phyloP scores from a whole-genome alignment of 2,329 filamentous ascomycete species.

The Colletotrichum sp. region DNA sequence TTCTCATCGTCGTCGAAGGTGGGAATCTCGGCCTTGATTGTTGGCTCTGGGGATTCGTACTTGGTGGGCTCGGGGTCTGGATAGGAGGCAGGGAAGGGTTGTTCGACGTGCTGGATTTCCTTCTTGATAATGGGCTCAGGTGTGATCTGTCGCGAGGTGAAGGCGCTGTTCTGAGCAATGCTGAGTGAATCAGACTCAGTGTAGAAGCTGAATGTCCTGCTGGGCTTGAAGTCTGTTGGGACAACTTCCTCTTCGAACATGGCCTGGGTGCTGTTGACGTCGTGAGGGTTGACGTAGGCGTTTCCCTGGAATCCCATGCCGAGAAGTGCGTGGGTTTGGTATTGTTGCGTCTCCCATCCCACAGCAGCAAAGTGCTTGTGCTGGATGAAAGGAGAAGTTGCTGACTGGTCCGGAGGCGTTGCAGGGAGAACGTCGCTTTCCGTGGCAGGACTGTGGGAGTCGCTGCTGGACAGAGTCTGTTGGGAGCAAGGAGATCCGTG shows the following conservation, averaged over 20 bases:
- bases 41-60: conserved; percentile 21
- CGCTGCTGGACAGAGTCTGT: conserved; percentile 41
- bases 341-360: conserved; percentile 2
- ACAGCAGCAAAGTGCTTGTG: conserved; percentile 14
- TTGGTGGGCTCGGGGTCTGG: conserved; percentile 21
- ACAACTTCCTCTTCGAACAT: conserved; percentile 10
- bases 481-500: conserved; percentile 43
- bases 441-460: conserved; percentile 40
- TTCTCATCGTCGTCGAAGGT: background rate
- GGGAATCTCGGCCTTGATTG: background rate
- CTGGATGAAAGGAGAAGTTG: conserved; percentile 32
- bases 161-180: background rate
- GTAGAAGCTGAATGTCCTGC: background rate
- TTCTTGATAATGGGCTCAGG: conserved; percentile 6
- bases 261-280: conserved; percentile 16
- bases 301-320: background rate
- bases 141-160: conserved; percentile 4
- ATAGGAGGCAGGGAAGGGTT: background rate
- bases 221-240: background rate
- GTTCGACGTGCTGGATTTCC: background rate
- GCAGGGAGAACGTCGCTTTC: conserved; percentile 45
- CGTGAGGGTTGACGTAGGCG: conserved; percentile 18
- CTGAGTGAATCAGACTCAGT: background rate
- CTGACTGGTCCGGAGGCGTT: conserved; percentile 40
- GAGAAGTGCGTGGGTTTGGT: background rate